A percentile compares a stretch with the other conserved stretches of the same genome.
These are phyloP conservation scores for Polyplosphaeria fusca DNA, from an alignment of 495 filamentous ascomycete species.

Conservation along the genomic window DNA sequence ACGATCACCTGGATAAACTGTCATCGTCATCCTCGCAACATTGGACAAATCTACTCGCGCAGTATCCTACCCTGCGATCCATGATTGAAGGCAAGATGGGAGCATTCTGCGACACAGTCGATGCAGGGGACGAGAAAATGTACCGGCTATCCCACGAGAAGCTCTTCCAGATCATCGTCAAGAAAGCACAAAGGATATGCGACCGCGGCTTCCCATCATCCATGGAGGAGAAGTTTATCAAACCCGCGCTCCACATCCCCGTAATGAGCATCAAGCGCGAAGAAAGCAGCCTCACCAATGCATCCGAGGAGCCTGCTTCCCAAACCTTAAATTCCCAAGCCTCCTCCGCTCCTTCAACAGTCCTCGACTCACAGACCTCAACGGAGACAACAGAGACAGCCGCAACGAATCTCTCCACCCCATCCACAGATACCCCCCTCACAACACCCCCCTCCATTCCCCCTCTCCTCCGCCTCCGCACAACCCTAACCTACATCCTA, in stretches of 20 bases:
- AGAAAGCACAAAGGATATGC: constrained; percentile 70
- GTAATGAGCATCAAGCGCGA: constrained; percentile 47
- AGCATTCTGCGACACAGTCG: constrained; percentile 71
- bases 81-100: constrained; percentile 54
- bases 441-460: constrained; percentile 24
- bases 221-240: constrained; percentile 82
- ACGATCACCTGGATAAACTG: constrained; percentile 77
- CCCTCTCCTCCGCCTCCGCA: constrained; percentile 56
- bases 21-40: constrained; percentile 14
- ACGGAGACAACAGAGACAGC: neutral
- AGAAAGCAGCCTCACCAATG: constrained; percentile 38
- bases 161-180: constrained; percentile 61
- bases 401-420: constrained; percentile 2
- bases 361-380: constrained; percentile 25
- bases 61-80: constrained; percentile 44
- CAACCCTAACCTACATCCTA: constrained; percentile 71
- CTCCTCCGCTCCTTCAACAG: constrained; percentile 11
- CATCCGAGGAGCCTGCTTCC: constrained; percentile 9
- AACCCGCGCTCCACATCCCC: constrained; percentile 70
- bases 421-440: constrained; percentile 1
- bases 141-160: constrained; percentile 71
- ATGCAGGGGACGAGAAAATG: constrained; percentile 77
- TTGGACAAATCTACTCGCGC: constrained; percentile 37
- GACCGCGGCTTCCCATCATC: constrained; percentile 65
- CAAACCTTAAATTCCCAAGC: constrained; percentile 12